Conservation (phyloP, 352 stramenopile species). For the Phytophthora pisi region DNA sequence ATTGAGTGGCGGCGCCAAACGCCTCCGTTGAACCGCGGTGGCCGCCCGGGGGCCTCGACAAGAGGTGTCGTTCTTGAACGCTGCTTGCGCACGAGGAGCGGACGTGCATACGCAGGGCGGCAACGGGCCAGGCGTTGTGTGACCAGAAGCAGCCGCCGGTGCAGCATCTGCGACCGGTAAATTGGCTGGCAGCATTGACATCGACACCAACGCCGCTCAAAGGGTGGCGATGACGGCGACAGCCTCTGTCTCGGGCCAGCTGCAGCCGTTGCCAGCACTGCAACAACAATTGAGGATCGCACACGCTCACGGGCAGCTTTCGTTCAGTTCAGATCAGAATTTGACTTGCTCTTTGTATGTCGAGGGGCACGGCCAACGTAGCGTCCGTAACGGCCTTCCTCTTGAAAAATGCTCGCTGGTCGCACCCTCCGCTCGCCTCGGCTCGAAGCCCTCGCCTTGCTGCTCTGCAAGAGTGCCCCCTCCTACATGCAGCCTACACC, state of each 20-base stretch:
- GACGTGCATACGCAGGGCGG: constrained; percentile 24
- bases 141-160: constrained; percentile 8
- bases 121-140: constrained; percentile 2
- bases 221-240: no score
- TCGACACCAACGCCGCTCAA: background rate
- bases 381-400: constrained; percentile 18
- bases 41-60: no score
- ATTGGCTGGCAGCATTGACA: background rate
- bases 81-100: constrained; percentile 13
- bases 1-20: no score
- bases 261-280: background rate
- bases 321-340: constrained; percentile 22
- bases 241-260: background rate
- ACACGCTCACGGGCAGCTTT: constrained; percentile 6
- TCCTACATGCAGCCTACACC: no score
- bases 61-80: no score
- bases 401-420: constrained; percentile 5
- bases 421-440: no score
- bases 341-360: constrained; percentile 14
- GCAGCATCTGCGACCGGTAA: no score
- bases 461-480: no score
- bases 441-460: no score
- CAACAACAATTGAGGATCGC: constrained; percentile 20
- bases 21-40: no score
- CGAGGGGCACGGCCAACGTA: constrained; percentile 13